Percentiles rank a stretch among this genome's conserved stretches.
These are phyloP conservation scores for Candida gorgasii DNA, from an alignment of 805 yeast genomes.

Conservation along the genomic window DNA sequence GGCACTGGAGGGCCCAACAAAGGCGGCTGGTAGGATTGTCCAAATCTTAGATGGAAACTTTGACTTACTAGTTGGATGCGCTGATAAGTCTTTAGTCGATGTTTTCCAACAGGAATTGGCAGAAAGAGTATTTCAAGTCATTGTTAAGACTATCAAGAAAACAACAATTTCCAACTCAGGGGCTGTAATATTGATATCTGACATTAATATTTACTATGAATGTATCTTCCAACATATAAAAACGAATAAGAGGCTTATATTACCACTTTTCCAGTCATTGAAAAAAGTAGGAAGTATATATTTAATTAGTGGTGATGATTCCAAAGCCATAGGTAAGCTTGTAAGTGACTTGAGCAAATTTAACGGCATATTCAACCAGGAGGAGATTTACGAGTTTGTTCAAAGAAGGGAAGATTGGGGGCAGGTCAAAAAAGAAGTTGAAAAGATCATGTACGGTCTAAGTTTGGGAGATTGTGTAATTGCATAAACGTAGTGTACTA, in stretches of 20 bases:
- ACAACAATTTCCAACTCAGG: constrained; percentile 74
- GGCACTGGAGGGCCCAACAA: constrained; percentile 42
- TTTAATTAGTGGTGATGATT: constrained; percentile 67
- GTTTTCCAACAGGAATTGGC: constrained; percentile 95
- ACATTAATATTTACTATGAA: constrained; percentile 74
- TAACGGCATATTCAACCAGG: constrained; percentile 87
- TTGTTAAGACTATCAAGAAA: constrained; percentile 77
- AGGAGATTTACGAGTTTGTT: constrained; percentile 91
- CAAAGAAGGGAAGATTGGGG: constrained; percentile 89
- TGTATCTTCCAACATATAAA: constrained; percentile 54
- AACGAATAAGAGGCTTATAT: constrained; percentile 64
- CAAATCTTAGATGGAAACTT: constrained; percentile 69
- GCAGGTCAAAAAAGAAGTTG: constrained; percentile 73
- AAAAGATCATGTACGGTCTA: constrained; percentile 92
- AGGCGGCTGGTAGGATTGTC: constrained; percentile 65
- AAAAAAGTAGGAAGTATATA: constrained; percentile 85
- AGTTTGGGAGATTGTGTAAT: constrained; percentile 75
- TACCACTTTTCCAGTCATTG: constrained; percentile 75
- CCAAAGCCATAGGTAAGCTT: constrained; percentile 80
- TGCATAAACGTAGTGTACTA: constrained; percentile 12
- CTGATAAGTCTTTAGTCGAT: constrained; percentile 85
- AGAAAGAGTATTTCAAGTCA: constrained; percentile 72
- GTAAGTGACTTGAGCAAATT: constrained; percentile 82
- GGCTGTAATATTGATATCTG: constrained; percentile 79
- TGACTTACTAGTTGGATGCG: constrained; percentile 70